A percentile compares a stretch with the other conserved stretches of the same genome.
Evolutionary conservation across 2,329 filamentous ascomycete genomes (phyloP).

Genomic region (Xylaria sp.): DNA sequence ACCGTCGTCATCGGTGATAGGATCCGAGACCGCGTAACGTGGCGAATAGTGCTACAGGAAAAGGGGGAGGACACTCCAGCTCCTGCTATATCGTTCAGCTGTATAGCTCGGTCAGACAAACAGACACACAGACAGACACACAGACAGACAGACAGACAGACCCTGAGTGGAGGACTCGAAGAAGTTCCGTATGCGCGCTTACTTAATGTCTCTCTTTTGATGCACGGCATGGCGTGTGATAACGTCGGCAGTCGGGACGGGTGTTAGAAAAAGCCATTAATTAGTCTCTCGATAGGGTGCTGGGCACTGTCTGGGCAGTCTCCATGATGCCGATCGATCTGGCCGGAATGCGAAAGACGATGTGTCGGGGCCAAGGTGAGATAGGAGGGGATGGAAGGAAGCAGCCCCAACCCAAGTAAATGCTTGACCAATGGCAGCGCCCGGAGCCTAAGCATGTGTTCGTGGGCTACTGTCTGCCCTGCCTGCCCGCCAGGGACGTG

Average conservation of each 20-base stretch:
- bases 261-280: no score
- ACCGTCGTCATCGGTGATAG: background rate
- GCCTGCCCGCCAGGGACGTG: background rate
- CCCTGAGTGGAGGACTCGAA: background rate
- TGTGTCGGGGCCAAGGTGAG: background rate
- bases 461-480: background rate
- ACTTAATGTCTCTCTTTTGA: background rate
- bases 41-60: background rate
- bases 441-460: background rate
- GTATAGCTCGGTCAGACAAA: no score
- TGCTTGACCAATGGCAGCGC: background rate
- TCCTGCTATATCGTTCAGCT: no score
- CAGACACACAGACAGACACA: no score
- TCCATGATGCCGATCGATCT: background rate
- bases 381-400: background rate
- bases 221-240: background rate
- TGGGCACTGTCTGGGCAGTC: background rate
- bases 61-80: background rate
- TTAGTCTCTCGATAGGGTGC: no score
- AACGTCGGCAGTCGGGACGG: background rate
- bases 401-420: background rate
- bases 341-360: background rate
- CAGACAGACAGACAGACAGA: no score
- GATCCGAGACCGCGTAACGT: background rate
- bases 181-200: no score